Base-by-base conservation (phyloP, 495 filamentous ascomycete species). In the Xylaria acuta region DNA sequence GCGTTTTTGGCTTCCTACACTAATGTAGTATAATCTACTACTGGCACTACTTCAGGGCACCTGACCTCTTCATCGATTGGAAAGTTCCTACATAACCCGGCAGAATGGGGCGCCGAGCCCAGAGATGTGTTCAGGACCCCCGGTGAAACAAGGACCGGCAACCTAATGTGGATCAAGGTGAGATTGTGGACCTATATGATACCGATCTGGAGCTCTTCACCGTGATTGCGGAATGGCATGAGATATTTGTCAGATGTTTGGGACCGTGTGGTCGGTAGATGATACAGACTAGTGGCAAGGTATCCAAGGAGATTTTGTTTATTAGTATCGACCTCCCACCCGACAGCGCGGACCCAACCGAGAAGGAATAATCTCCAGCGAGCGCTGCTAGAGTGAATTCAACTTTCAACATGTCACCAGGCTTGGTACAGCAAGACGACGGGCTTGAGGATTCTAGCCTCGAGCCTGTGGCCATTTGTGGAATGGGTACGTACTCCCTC, bases 391-490 rank as follows among this genome's bases (percentile, higher is more conserved):
- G 40, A 32, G 64, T 34, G 6, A 60, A 73, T 11, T 47, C 12
- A 32, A 67, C 45, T 18, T 34, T 67, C 40, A 22, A 63, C 22
- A 75, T 75, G 73, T 75, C 70, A 25, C 73, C 73, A 51, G 56
- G 70, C 2, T 16, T 65, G n/a, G 66, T 49, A 40, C 47, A 66
- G 58, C 60, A 71, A 25, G 66, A 72, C n/a, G 68, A 58, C 8
- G 30, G 43, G 66, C 51, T 71, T 4, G 73, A 68, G 66, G 64
- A 67, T 1, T 51, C 60, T 5, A 41, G 20, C n/a, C 67, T 74
- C 41, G 73, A 74, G 58, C 73, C 76, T 60, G 75, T 80, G 9
- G 88, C 88, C 47, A 78, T 90, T 38, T 78, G 87, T 45, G 86
- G 88, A 27, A 81, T 87, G 77, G 77, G 81, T 43, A 88, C 82